Conservation (phyloP, 805 yeast species). For the Myxozyma neotropica region DNA sequence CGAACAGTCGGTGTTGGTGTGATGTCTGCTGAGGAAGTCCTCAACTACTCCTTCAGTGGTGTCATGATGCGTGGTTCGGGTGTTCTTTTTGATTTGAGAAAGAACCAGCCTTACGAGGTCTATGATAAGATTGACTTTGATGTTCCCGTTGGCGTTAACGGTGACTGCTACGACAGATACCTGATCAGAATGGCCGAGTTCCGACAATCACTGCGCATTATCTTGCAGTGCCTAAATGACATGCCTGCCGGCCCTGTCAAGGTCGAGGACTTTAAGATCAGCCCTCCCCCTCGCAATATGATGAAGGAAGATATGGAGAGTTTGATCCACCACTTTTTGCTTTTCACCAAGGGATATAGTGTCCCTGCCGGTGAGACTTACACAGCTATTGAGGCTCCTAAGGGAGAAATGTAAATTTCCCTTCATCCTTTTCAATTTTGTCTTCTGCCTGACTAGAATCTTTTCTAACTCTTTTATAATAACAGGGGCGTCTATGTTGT, state of each 20-base stretch:
- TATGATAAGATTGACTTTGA: constrained; percentile 85
- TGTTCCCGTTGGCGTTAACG: constrained; percentile 81
- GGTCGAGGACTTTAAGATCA: constrained; percentile 84
- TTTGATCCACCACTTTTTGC: constrained; percentile 82
- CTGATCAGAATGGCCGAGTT: constrained; percentile 88
- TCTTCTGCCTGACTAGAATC: background rate
- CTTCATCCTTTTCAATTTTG: background rate
- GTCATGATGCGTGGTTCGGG: constrained; percentile 93
- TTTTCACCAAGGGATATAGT: constrained; percentile 83
- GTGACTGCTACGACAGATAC: constrained; percentile 91
- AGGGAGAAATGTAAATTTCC: constrained; percentile 81
- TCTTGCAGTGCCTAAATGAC: constrained; percentile 85
- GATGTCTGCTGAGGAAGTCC: constrained; percentile 83
- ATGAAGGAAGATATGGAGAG: constrained; percentile 96
- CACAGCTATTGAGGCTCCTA: constrained; percentile 90
- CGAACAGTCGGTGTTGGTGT: constrained; percentile 81
- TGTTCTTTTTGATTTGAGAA: constrained; percentile 82
- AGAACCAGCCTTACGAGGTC: constrained; percentile 87
- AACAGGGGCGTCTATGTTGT: constrained; percentile 79
- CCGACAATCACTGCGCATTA: constrained; percentile 85
- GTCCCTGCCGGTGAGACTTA: constrained; percentile 92
- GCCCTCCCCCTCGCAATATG: constrained; percentile 75
- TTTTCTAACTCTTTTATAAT: background rate
- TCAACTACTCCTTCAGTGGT: constrained; percentile 77
- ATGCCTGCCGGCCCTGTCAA: constrained; percentile 92